Conservation (phyloP, 495 filamentous ascomycete genomes). For the Penicillium cinerascens region DNA sequence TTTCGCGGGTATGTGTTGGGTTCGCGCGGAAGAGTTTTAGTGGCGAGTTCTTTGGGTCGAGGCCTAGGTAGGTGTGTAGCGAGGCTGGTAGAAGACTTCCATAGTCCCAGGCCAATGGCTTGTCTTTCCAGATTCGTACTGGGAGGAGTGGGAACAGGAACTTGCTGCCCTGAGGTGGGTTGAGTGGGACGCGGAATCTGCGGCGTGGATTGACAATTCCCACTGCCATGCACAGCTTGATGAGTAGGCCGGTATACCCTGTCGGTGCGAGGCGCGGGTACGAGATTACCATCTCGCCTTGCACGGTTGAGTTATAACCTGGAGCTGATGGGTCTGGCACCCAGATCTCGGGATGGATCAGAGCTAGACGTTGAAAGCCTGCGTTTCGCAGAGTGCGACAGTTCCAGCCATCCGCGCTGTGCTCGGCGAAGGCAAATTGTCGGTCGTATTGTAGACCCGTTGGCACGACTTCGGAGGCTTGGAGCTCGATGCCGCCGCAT, state of each 20-base stretch:
- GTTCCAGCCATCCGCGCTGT: slow-evolving; percentile 53
- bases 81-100: slow-evolving; percentile 50
- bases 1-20: slow-evolving; percentile 56
- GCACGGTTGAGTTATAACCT: slow-evolving; percentile 32
- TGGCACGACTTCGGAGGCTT: slow-evolving; percentile 58
- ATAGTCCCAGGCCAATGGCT: slow-evolving; percentile 46
- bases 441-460: slow-evolving; percentile 81
- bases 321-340: slow-evolving; percentile 61
- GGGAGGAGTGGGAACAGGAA: slow-evolving; percentile 63
- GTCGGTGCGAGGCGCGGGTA: slow-evolving; percentile 29
- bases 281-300: slow-evolving; percentile 37
- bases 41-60: slow-evolving; percentile 40
- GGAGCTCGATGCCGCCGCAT: slow-evolving; percentile 75
- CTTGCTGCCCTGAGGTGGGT: slow-evolving; percentile 49
- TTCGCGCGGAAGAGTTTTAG: slow-evolving; percentile 69
- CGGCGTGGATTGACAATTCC: slow-evolving; percentile 22
- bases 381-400: slow-evolving; percentile 71
- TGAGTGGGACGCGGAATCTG: slow-evolving; percentile 61
- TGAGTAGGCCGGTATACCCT: slow-evolving; percentile 3
- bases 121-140: slow-evolving; percentile 80
- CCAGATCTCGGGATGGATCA: slow-evolving; percentile 75
- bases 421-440: slow-evolving; percentile 76
- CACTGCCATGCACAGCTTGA: slow-evolving; percentile 18
- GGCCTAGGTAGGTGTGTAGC: slow-evolving; percentile 51
- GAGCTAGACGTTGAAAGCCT: slow-evolving; percentile 67